Percentiles rank a stretch among this genome's conserved stretches.
These are phyloP conservation scores for Fusarium sp. DNA, from an alignment of 2,329 filamentous ascomycete genomes.

Conservation along the genomic window DNA sequence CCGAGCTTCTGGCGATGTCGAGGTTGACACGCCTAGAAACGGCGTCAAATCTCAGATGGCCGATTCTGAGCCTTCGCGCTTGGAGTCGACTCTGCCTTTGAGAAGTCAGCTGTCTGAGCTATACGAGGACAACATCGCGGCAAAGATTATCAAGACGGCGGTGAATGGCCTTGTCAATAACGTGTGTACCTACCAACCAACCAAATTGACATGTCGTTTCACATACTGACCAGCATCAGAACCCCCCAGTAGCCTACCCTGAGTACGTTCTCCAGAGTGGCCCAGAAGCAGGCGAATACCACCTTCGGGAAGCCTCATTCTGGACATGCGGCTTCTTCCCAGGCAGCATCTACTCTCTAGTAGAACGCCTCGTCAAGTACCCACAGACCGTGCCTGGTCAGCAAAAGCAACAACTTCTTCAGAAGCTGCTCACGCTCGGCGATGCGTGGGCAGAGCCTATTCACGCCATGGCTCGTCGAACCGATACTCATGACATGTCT, in stretches of 20 bases:
- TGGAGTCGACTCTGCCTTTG: not conserved
- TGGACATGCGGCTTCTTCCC: constrained; percentile 56
- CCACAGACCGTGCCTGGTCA: constrained; percentile 37
- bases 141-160: constrained; percentile 29
- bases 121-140: constrained; percentile 35
- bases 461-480: constrained; percentile 47
- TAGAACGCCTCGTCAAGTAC: constrained; percentile 48
- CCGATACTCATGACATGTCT: constrained; percentile 64
- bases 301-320: constrained; percentile 35
- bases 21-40: not conserved
- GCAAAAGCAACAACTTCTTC: constrained; percentile 33
- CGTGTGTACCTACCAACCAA: not conserved
- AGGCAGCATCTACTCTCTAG: constrained; percentile 47
- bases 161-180: constrained; percentile 24
- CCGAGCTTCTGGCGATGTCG: not conserved
- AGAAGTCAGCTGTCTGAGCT: constrained; percentile 7
- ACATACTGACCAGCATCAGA: constrained; percentile 6
- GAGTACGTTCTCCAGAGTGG: constrained; percentile 38
- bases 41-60: not conserved
- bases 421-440: constrained; percentile 34
- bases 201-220: not conserved
- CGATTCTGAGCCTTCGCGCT: not conserved
- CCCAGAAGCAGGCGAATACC: constrained; percentile 25
- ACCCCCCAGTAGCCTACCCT: constrained; percentile 30
- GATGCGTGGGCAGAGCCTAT: constrained; percentile 50